Evolutionary conservation across 345 rosid species (phyloP), one percentile per base, ranked within the genome.

Genomic region (Ceriops zippeliana): DNA sequence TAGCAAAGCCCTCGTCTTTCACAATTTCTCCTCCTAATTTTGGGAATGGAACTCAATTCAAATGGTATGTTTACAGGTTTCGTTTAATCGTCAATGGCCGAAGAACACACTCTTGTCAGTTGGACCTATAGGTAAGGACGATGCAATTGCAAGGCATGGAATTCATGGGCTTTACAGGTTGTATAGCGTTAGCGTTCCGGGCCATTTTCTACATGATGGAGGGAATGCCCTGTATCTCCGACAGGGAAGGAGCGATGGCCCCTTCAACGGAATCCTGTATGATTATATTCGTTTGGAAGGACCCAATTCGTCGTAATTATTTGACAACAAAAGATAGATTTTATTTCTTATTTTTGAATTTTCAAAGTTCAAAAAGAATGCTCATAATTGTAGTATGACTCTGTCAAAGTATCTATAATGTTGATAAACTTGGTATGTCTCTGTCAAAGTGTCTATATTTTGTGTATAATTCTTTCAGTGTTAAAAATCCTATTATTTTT

Each of bases 231-330:
- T 91, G 26, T 24, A 24, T 24, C 26, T 24, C 26, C 26, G 26
- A 24, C 26, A 24, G 26, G 26, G 26, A 5, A 82, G 71, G 80
- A 24, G 38, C 37, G 11, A 1, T 11, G 42, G 61, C 46, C 69
- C 73, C 2, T 93, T 86, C 71, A 73, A 70, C 2, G 92, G 92
- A n/a, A 77, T 91, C 49, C 85, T 91, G 96, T 89, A 91, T 70
- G 97, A 91, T 68, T 89, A 93, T 62, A 83, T 91, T 63, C 95
- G 98, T 52, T 76, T 89, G 28, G 96, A 93, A 83, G 80, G 84
- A 13, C 95, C 95, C 24, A 21, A 8, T 42, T 42, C 17, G 19
- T 2, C 5, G 5, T 42, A 13, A 42, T 15, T 17, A 42, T 42
- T 42, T 42, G 13, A 15, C 49, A 42, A 42, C 49, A 42, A 13